phyloP scores from a whole-genome alignment of 2,329 filamentous ascomycete genomes.

The Phaeosphaeriaceae sp. region DNA sequence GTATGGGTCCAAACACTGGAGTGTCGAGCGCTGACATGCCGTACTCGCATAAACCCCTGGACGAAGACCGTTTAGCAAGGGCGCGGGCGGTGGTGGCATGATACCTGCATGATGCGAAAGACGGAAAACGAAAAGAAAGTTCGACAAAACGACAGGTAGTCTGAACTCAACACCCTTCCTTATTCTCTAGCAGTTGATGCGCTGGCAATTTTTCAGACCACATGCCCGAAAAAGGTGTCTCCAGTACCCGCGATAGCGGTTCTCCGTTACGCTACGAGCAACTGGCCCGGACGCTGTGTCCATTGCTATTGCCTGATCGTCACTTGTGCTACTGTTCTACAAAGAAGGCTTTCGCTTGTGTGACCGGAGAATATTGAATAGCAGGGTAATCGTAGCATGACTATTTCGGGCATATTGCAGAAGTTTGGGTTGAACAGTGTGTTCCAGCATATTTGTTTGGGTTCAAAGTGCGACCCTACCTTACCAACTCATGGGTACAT shows the following conservation, averaged over 20 bases:
- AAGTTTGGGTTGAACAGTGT: constrained; percentile 13
- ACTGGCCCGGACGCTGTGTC: constrained; percentile 18
- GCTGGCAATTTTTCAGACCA: constrained; percentile 1
- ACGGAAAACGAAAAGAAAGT: constrained; percentile 11
- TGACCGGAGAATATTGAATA: constrained; percentile 2
- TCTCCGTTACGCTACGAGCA: constrained; percentile 12
- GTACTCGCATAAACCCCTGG: not conserved
- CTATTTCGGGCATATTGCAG: constrained; percentile 25
- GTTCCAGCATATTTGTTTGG: constrained; percentile 8
- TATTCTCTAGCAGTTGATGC: not conserved
- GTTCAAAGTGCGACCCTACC: constrained; percentile 19
- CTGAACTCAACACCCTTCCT: constrained; percentile 3
- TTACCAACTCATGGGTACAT: constrained; percentile 18
- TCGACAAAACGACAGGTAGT: constrained; percentile 11
- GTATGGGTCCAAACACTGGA: not conserved
- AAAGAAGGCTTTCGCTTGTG: constrained; percentile 4
- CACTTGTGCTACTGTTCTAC: constrained; percentile 16
- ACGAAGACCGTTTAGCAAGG: not conserved
- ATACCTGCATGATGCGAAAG: constrained; percentile 15
- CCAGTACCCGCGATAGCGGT: constrained; percentile 20
- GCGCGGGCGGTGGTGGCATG: constrained; percentile 21
- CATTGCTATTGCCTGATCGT: constrained; percentile 23
- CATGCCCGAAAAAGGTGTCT: constrained; percentile 2
- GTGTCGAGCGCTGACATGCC: not conserved
- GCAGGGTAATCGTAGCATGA: constrained; percentile 24